A percentile compares a stretch with the other conserved stretches of the same genome.
These are phyloP conservation scores for Lactarius sanguifluus DNA, from an alignment of 768 basidiomycete genomes.

Conservation along the genomic window DNA sequence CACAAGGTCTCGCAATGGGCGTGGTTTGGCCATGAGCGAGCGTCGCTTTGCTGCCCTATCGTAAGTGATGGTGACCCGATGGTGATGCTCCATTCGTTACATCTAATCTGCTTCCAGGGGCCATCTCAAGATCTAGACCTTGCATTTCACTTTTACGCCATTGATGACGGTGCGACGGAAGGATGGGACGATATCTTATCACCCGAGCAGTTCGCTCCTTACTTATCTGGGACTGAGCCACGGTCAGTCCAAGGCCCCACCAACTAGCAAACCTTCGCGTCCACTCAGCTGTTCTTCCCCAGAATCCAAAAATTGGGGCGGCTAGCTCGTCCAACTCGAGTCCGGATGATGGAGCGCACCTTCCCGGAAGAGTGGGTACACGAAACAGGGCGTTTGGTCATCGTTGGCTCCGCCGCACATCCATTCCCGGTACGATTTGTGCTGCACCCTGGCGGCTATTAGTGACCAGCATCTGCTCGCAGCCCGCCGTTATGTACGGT, in stretches of 20 bases:
- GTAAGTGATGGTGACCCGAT: constrained; percentile 1
- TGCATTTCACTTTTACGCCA: constrained; percentile 32
- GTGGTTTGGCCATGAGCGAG: constrained; percentile 30
- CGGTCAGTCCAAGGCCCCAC: constrained; percentile 19
- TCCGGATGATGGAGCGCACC: constrained; percentile 29
- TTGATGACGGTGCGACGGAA: constrained; percentile 27
- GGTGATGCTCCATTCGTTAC: neutral
- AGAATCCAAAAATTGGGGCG: constrained; percentile 31
- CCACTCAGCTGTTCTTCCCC: neutral
- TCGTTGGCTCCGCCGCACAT: constrained; percentile 42
- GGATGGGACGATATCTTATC: constrained; percentile 27
- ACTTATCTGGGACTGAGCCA: constrained; percentile 22
- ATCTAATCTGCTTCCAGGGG: neutral
- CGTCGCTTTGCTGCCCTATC: constrained; percentile 28
- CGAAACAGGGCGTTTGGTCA: constrained; percentile 33
- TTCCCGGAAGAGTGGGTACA: constrained; percentile 39
- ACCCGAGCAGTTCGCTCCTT: constrained; percentile 18
- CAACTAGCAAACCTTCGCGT: neutral
- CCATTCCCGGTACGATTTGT: constrained; percentile 36
- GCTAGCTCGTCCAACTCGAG: constrained; percentile 29
- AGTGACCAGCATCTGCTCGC: neutral
- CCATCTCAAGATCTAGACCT: constrained; percentile 31
- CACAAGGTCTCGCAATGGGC: constrained; percentile 24
- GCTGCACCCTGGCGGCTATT: neutral
- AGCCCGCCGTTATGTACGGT: constrained; percentile 39